A percentile compares a stretch with the other conserved stretches of the same genome.
Evolutionary conservation across 371 early-diverging fungal genomes (phyloP).

Genomic region (Mortierella sp.): DNA sequence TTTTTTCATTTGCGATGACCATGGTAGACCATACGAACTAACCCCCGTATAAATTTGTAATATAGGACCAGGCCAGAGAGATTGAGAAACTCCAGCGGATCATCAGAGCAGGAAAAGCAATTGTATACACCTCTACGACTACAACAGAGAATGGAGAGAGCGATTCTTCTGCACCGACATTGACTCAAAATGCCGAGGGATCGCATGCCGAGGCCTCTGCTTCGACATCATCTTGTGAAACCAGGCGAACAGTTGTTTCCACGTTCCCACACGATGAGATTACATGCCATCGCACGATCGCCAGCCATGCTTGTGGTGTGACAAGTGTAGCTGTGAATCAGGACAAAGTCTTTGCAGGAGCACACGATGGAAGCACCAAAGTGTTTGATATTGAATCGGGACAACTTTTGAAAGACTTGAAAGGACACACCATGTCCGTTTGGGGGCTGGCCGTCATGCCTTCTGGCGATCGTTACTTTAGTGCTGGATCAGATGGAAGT

Average conservation of each 20-base stretch:
- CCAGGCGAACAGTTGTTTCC: constrained; percentile 38
- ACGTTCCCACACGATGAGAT: constrained; percentile 61
- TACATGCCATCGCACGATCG: constrained; percentile 65
- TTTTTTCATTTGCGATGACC: neutral
- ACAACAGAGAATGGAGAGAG: constrained; percentile 1
- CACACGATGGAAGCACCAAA: constrained; percentile 71
- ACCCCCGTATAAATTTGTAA: neutral
- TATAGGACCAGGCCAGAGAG: constrained; percentile 51
- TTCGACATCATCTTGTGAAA: constrained; percentile 12
- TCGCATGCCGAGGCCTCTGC: constrained; percentile 6
- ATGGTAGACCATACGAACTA: neutral
- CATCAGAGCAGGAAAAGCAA: constrained; percentile 43
- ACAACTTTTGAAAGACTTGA: constrained; percentile 45
- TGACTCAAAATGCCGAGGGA: neutral
- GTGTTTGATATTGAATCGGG: constrained; percentile 65
- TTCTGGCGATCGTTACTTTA: constrained; percentile 59
- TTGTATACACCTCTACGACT: neutral
- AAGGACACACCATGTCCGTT: constrained; percentile 70
- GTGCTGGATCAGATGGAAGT: constrained; percentile 68
- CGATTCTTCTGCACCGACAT: neutral
- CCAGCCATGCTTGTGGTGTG: constrained; percentile 65
- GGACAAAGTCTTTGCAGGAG: constrained; percentile 64
- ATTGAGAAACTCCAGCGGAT: constrained; percentile 51
- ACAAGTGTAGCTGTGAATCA: constrained; percentile 65
- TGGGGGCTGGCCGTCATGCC: constrained; percentile 70